Conservation (phyloP, 352 stramenopile genomes). For the Phytopythium kandeliae region DNA sequence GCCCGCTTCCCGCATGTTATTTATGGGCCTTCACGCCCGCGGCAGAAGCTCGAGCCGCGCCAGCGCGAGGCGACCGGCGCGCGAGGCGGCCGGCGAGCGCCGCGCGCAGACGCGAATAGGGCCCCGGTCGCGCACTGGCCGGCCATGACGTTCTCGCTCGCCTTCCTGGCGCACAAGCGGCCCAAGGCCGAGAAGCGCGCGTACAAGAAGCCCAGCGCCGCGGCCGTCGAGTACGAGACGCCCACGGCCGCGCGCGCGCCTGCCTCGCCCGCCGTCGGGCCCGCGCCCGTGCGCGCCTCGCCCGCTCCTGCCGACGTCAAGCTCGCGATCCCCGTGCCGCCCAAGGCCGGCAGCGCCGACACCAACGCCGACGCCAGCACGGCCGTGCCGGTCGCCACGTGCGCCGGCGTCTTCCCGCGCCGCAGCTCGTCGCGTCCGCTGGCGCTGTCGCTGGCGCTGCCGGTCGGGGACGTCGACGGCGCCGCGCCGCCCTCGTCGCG, state of each 20-base stretch:
- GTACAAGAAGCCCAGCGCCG: constrained; percentile 2
- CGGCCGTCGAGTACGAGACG: neutral
- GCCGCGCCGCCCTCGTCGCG: neutral
- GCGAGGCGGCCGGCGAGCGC: neutral
- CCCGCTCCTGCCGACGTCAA: constrained; percentile 17
- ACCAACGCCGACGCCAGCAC: neutral
- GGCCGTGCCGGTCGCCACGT: neutral
- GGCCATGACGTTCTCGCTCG: constrained; percentile 2
- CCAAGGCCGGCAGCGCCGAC: neutral
- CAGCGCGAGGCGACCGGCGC: neutral
- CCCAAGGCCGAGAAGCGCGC: neutral
- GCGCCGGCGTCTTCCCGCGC: constrained; percentile 6
- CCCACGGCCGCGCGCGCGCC: neutral
- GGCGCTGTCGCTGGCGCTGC: neutral
- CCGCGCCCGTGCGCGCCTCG: too few relatives aligned
- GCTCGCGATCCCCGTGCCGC: constrained; percentile 26
- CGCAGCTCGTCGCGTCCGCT: constrained; percentile 4
- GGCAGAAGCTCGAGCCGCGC: too few relatives aligned
- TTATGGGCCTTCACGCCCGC: neutral
- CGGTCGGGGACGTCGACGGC: neutral
- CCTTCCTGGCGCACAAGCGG: constrained; percentile 1
- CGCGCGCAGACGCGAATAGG: constrained; percentile 4
- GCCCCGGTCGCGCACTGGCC: neutral
- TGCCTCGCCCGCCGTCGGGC: too few relatives aligned
- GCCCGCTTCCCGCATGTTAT: neutral